Percentiles rank a stretch among this genome's conserved stretches.
Conservation (phyloP, 2,329 filamentous ascomycete species). For the Aspergillus arachidicola region DNA sequence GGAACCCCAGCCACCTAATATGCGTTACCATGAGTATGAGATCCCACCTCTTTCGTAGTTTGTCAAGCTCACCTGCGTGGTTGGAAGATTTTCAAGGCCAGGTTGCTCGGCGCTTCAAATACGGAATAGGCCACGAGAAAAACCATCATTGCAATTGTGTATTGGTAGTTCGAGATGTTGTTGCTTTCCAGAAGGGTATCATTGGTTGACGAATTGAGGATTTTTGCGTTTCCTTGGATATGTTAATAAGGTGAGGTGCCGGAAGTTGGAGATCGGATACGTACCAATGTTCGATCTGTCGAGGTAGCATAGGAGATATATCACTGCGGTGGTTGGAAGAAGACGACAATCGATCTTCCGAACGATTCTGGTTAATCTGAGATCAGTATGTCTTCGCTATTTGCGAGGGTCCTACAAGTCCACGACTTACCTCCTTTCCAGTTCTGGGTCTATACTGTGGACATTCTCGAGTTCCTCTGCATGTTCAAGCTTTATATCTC, state of each 20-base stretch:
- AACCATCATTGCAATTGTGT: conserved; percentile 37
- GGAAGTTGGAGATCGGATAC: neutral
- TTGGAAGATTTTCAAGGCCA: conserved; percentile 18
- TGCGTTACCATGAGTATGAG: neutral
- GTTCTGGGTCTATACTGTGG: neutral
- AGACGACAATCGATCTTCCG: neutral
- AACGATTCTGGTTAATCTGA: neutral
- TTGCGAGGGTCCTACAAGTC: no score
- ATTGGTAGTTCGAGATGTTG: conserved; percentile 20
- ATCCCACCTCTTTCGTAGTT: neutral
- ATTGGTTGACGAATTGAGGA: conserved; percentile 40
- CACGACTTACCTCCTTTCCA: neutral
- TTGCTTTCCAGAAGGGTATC: conserved; percentile 36
- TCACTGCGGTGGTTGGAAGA: neutral
- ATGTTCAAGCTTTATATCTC: neutral
- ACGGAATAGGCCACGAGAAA: conserved; percentile 32
- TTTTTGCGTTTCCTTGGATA: conserved; percentile 40
- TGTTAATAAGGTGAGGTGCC: neutral
- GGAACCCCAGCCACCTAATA: conserved; percentile 41
- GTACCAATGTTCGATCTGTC: conserved; percentile 36
- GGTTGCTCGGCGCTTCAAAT: conserved; percentile 26
- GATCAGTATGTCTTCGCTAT: neutral
- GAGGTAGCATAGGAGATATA: conserved; percentile 36
- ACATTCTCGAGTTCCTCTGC: neutral
- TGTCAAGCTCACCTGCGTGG: neutral